Percentiles rank a stretch among this genome's conserved stretches.
These are phyloP conservation scores for Nicotiana benthamiana DNA, from an alignment of 257 asterid species.

Conservation along the genomic window DNA sequence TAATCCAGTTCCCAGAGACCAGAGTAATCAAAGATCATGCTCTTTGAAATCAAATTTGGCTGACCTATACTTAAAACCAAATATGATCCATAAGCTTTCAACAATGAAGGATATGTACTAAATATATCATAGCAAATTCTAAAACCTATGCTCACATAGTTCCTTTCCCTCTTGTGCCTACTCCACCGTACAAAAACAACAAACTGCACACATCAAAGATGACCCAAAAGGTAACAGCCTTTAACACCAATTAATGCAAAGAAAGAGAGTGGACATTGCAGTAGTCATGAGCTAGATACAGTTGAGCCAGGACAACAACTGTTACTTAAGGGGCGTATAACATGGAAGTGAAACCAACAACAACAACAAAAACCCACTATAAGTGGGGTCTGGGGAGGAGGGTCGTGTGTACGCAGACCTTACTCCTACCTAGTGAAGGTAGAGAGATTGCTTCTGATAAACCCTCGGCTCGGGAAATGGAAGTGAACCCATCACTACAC, in stretches of 20 bases:
- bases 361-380: too few species aligned
- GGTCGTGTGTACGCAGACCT: too few species aligned
- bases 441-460: too few species aligned
- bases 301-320: neutral
- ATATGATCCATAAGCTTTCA: neutral
- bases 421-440: too few species aligned
- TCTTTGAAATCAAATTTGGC: neutral
- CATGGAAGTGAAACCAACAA: neutral
- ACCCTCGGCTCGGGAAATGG: neutral
- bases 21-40: neutral
- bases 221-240: neutral
- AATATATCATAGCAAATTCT: neutral
- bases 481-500: neutral
- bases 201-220: neutral
- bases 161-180: neutral
- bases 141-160: neutral
- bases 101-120: neutral
- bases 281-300: neutral
- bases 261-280: neutral
- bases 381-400: too few species aligned
- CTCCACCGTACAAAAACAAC: neutral
- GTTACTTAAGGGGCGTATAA: neutral
- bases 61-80: neutral
- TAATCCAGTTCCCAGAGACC: neutral
- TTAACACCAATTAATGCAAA: neutral